Base-by-base conservation (phyloP, 495 filamentous ascomycete species). In the Penicillium crystallinum region DNA sequence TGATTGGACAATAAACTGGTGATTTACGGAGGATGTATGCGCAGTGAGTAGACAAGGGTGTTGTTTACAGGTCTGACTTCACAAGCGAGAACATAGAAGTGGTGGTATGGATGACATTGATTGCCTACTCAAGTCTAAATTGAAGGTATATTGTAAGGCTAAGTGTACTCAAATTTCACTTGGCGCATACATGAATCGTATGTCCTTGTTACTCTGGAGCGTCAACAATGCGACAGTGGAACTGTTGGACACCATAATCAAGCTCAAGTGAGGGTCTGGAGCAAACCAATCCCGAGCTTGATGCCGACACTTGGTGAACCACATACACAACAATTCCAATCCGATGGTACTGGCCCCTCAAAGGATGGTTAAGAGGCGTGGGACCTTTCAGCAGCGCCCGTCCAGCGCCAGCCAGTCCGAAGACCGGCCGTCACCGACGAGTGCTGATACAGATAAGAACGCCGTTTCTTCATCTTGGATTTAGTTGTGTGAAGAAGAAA, bases 381-480 rank as follows among this genome's bases (percentile, higher is more conserved):
- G 66, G 70, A 74, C 72, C 74, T 74, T 52, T 73, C 74, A 74
- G 71, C 74, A 76, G 69, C 67, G 72, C 74, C 74, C 74, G 67
- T 69, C 70, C 63, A 66, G 52, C 47, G 43, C 48, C 64, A 62
- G 65, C 57, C 57, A 55, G 54, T 46, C 59, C 57, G 54, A 54
- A 46, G 49, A 49, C 35, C 46, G 49, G 57, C 56, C 59, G 43
- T 45, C 56, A 57, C 61, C 67, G 66, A 67, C 70, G 73, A 77
- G 73, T 69, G 65, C 72, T 76, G 74, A 64, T 41, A 65, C 65
- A 68, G 73, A 51, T 62, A 58, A 56, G 64, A 36, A 68, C 66
- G 68, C 69, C 64, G 46, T 69, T 67, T 77, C 74, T 73, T 77
- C 74, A 77, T 77, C 62, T 77, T 77, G 74, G 74, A 75, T 75